phyloP scores from a whole-genome alignment of 139 green algal species.

The Closterium sp. region DNA sequence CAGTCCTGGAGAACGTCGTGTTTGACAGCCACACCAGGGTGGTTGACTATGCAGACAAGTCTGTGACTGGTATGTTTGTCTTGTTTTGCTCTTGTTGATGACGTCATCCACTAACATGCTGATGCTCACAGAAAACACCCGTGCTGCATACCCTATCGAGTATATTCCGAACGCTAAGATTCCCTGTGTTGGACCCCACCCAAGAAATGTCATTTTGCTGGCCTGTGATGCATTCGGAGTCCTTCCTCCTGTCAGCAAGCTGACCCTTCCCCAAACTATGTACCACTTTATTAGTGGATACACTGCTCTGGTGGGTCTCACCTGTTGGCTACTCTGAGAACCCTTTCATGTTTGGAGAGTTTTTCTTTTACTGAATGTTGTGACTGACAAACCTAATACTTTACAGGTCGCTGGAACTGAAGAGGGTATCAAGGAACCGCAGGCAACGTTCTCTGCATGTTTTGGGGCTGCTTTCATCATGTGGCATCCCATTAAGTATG shows the following conservation, averaged over 20 bases:
- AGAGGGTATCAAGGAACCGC: conserved; percentile 85
- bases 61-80: conserved; percentile 64
- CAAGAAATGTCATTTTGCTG: conserved; percentile 77
- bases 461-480: conserved; percentile 65
- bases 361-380: not conserved
- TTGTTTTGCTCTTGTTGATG: not conserved
- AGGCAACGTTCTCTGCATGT: conserved; percentile 74
- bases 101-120: not conserved
- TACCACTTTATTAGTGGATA: conserved; percentile 97
- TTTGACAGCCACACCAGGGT: conserved; percentile 61
- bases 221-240: conserved; percentile 93
- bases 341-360: not conserved
- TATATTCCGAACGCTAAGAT: conserved; percentile 80
- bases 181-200: conserved; percentile 32
- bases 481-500: conserved; percentile 88
- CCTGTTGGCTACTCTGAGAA: not conserved
- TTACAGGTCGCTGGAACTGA: conserved; percentile 86
- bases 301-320: conserved; percentile 64
- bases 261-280: conserved; percentile 91
- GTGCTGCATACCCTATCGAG: conserved; percentile 91
- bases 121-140: conserved; percentile 79
- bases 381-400: not conserved
- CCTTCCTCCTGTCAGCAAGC: conserved; percentile 79
- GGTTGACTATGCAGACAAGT: conserved; percentile 59
- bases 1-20: conserved; percentile 92